Evolutionary conservation across 1,284 basidiomycete species (phyloP).

Genomic region (Cutaneotrichosporon sp.): DNA sequence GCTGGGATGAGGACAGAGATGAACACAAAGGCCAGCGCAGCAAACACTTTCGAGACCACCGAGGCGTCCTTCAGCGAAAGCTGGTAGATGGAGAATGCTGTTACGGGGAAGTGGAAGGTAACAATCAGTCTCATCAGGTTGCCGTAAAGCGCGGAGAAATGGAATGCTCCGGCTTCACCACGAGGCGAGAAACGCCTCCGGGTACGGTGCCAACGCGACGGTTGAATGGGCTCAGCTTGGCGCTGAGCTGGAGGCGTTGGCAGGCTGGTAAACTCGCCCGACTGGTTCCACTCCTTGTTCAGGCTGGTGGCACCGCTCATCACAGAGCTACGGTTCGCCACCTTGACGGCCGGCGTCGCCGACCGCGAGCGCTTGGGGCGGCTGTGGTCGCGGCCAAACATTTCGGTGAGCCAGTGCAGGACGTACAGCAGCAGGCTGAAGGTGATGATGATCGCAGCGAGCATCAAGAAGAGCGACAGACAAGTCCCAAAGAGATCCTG

Average conservation of each 20-base stretch:
- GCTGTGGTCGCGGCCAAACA: slow-evolving; percentile 9
- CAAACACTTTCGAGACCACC: slow-evolving; percentile 42
- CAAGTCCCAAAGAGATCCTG: slow-evolving; percentile 81
- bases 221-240: neutral
- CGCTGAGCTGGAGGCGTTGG: slow-evolving; percentile 4
- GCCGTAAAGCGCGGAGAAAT: slow-evolving; percentile 54
- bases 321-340: slow-evolving; percentile 7
- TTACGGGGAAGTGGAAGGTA: slow-evolving; percentile 89
- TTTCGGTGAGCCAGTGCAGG: slow-evolving; percentile 53
- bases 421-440: slow-evolving; percentile 68
- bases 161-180: slow-evolving; percentile 48
- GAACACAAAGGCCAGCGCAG: slow-evolving; percentile 57
- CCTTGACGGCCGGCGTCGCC: neutral
- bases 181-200: slow-evolving; percentile 46
- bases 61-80: slow-evolving; percentile 61
- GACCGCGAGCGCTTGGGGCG: neutral
- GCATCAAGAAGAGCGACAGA: slow-evolving; percentile 71
- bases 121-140: slow-evolving; percentile 85
- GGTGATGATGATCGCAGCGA: slow-evolving; percentile 65
- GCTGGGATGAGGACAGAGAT: slow-evolving; percentile 74
- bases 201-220: slow-evolving; percentile 23
- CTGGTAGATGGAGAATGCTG: slow-evolving; percentile 82
- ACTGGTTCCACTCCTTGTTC: slow-evolving; percentile 18
- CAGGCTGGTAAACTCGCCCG: slow-evolving; percentile 6
- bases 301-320: neutral